These are phyloP conservation scores for Russula dissimulans DNA, from an alignment of 768 basidiomycete genomes.

Conservation along the genomic window DNA sequence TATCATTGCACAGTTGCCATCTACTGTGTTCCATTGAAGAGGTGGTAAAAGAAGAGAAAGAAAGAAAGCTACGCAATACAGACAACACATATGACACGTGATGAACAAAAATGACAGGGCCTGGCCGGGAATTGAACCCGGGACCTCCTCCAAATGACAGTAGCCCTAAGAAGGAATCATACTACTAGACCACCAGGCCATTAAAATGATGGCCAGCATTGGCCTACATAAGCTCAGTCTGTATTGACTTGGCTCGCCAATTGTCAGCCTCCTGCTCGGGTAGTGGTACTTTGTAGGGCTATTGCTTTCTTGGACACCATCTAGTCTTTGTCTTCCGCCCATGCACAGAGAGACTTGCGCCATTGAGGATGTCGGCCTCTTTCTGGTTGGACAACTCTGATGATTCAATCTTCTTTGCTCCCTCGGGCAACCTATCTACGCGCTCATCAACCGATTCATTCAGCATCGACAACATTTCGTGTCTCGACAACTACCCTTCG, in stretches of 20 bases:
- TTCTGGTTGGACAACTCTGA: slow-evolving; percentile 18
- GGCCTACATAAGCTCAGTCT: not conserved
- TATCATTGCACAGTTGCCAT: too few species aligned
- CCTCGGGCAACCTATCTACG: slow-evolving; percentile 10
- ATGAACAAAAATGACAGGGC: slow-evolving; percentile 30
- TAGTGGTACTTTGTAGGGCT: not conserved
- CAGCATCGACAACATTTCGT: slow-evolving; percentile 9
- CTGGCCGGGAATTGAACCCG: slow-evolving; percentile 83
- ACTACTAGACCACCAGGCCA: slow-evolving; percentile 20
- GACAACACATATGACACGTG: not conserved
- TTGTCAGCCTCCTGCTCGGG: slow-evolving; percentile 1
- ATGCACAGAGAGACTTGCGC: slow-evolving; percentile 4
- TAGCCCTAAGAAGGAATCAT: slow-evolving; percentile 19
- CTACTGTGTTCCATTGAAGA: too few species aligned
- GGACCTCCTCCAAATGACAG: slow-evolving; percentile 59
- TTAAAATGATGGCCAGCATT: not conserved
- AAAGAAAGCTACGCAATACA: not conserved
- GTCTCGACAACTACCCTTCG: slow-evolving; percentile 14
- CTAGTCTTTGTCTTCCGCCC: slow-evolving; percentile 1
- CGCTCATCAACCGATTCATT: slow-evolving; percentile 12
- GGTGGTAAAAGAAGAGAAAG: too few species aligned
- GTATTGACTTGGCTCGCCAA: not conserved
- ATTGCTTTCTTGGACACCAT: not conserved
- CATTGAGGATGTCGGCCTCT: slow-evolving; percentile 16
- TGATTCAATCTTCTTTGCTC: slow-evolving; percentile 17